Evolutionary conservation across 176 grass and related monocot species (phyloP).

Genomic region (Triticum dicoccoides): DNA sequence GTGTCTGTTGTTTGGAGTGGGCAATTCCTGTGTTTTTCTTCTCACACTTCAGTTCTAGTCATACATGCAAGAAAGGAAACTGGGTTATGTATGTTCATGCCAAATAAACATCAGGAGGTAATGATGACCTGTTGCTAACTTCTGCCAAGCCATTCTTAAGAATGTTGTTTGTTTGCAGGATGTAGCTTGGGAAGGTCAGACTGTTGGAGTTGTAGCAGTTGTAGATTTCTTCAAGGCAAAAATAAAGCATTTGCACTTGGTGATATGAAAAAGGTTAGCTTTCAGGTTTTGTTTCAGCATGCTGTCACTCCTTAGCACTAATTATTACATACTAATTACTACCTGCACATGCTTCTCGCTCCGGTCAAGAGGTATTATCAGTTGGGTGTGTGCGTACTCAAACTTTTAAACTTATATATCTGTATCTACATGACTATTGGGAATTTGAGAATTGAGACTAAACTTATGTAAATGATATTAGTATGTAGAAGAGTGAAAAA

Average conservation of each 20-base stretch:
- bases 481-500: too few species aligned
- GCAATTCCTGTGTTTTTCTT: too few species aligned
- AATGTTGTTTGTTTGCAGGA: constrained; percentile 43
- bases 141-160: constrained; percentile 25
- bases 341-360: background rate
- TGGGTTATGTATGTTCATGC: constrained; percentile 29
- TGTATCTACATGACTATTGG: too few species aligned
- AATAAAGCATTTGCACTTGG: background rate
- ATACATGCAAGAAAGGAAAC: too few species aligned
- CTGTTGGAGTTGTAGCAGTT: constrained; percentile 77
- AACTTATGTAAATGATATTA: too few species aligned
- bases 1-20: too few species aligned
- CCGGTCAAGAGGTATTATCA: too few species aligned
- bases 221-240: constrained; percentile 84
- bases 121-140: constrained; percentile 17
- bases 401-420: too few species aligned
- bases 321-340: background rate
- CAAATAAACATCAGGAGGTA: constrained; percentile 56
- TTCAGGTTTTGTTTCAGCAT: constrained; percentile 14
- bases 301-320: constrained; percentile 4
- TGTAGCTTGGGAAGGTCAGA: constrained; percentile 81
- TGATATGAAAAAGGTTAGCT: constrained; percentile 61
- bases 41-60: too few species aligned
- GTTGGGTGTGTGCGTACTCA: too few species aligned
- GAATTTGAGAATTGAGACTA: too few species aligned